Evolutionary conservation across 352 stramenopile genomes (phyloP), one percentile per base, ranked within the genome.

Genomic region (Elongisporangium undulatum): DNA sequence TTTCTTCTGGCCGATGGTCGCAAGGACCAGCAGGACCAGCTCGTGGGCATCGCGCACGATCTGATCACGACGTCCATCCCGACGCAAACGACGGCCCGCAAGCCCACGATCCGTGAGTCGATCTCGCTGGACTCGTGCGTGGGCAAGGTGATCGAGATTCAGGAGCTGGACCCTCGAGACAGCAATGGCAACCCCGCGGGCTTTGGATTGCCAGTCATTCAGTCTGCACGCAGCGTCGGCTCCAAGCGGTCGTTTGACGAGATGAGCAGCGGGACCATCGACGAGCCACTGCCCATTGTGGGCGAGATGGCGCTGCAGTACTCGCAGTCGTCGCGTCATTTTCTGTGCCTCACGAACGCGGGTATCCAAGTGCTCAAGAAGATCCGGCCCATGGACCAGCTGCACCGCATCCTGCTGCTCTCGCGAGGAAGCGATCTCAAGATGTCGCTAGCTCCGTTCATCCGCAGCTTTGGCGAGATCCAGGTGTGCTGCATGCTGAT

Each of bases 281-380:
- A 38, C 61, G 21, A 55, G 12, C 21, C 10, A 55, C 57, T 49
- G 12, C 58, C 66, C 17, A 24, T 75, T 15, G 58, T 79, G 7
- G 68, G 74, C 21, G 89, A 97, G 55, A 89, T 96, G 69, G 82
- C 87, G n/a, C 70, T 85, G 1, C 90, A 96, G 77, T 91, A 89
- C 54, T 92, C 79, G 9, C 71, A 90, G 26, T 81, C 85, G 24
- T 82, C 84, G 41, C 79, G 89, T 21, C 85, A 94, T 58, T 91
- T 97, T 59, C 55, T 97, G 22, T 94, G 87, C 39, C 63, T 97
- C 23, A 96, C 87, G 12, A 93, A 86, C 53, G 66, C 79, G 0
- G 88, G 88, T 19, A 89, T 97, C 66, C 89, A 97, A 65, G 76
- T 95, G 17, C 92, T 96, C 61, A 89, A 92, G 66, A 97, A 97